These are phyloP conservation scores for Xylaria venustula DNA, from an alignment of 495 filamentous ascomycete genomes.

Conservation along the genomic window DNA sequence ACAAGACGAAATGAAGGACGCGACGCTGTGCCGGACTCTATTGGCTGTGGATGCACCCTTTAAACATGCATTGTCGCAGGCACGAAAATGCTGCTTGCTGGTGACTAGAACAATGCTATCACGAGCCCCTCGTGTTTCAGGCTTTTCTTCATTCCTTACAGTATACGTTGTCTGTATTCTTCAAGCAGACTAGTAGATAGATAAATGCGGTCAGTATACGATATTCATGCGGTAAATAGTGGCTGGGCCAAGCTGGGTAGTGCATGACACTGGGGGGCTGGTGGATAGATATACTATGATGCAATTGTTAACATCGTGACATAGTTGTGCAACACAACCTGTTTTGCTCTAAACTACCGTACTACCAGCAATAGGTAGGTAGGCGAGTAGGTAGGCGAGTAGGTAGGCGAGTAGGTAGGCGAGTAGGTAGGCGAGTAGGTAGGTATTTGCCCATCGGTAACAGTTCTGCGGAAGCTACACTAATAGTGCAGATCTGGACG, in stretches of 20 bases:
- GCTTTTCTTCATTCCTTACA: not conserved
- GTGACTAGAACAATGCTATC: not conserved
- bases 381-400: no score
- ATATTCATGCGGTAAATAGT: not conserved
- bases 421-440: no score
- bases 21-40: not conserved
- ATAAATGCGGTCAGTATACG: not conserved
- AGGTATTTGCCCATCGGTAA: no score
- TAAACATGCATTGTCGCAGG: conserved; percentile 13
- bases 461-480: no score
- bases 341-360: not conserved
- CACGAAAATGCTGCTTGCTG: not conserved
- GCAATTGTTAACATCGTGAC: conserved; percentile 14
- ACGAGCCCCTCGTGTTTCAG: conserved; percentile 8
- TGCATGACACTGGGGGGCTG: not conserved
- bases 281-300: conserved; percentile 7
- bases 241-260: not conserved
- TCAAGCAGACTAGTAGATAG: no score
- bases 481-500: no score
- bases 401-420: no score
- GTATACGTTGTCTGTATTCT: no score
- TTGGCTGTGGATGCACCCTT: not conserved
- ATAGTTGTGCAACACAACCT: conserved; percentile 7
- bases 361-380: no score
- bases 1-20: conserved; percentile 7